phyloP scores from a whole-genome alignment of 352 stramenopile species.

The Globisporangium apiculatum region DNA sequence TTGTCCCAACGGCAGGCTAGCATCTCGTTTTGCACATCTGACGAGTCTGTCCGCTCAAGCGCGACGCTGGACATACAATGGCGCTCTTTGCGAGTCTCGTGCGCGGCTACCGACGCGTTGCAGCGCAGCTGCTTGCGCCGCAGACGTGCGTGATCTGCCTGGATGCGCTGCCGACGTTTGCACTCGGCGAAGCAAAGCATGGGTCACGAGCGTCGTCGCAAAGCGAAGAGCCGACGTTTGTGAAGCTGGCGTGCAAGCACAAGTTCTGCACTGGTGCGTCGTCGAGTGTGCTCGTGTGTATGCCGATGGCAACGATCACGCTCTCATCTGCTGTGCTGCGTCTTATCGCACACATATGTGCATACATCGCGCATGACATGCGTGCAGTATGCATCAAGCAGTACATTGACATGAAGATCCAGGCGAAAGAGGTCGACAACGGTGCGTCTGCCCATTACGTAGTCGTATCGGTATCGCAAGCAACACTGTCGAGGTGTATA shows the following conservation, averaged over 20 bases:
- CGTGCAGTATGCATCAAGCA: slow-evolving; percentile 32
- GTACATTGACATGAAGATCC: slow-evolving; percentile 58
- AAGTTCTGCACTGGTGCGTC: slow-evolving; percentile 42
- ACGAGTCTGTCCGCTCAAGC: too few relatives aligned
- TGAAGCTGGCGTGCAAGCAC: slow-evolving; percentile 45
- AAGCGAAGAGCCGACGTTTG: slow-evolving; percentile 20
- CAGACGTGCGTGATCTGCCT: slow-evolving; percentile 52
- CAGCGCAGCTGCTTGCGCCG: slow-evolving; percentile 34
- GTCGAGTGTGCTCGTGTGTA: too few relatives aligned
- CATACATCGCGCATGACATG: neutral
- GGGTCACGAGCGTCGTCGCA: too few relatives aligned
- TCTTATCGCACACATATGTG: neutral
- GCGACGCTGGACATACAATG: slow-evolving; percentile 5
- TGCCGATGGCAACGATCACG: too few relatives aligned
- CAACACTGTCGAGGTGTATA: neutral
- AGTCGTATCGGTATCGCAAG: neutral
- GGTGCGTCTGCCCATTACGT: slow-evolving; percentile 17
- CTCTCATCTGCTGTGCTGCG: neutral
- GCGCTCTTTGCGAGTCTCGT: slow-evolving; percentile 38
- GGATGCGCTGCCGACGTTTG: slow-evolving; percentile 41
- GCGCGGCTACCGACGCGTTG: slow-evolving; percentile 41
- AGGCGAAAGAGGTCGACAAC: slow-evolving; percentile 50
- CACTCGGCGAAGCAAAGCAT: slow-evolving; percentile 17
- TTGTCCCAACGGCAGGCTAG: too few relatives aligned
- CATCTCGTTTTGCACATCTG: too few relatives aligned